Conservation (phyloP, 78 protist species). For the Dictyostelium citrinum region DNA sequence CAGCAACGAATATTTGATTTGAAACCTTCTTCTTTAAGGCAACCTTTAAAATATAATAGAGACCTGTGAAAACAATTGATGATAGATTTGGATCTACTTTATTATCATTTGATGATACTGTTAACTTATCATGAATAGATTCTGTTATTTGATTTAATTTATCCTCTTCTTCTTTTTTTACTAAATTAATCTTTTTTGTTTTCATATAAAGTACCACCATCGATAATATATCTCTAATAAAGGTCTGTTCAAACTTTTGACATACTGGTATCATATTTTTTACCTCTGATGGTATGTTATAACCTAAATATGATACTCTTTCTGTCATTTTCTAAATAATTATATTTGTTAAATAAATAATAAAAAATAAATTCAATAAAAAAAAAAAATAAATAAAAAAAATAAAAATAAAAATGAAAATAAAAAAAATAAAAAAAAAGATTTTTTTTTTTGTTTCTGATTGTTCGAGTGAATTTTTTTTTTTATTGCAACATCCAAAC, state of each 20-base stretch:
- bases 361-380: neutral
- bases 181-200: constrained; percentile 22
- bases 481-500: too few relatives aligned
- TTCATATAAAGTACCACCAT: constrained; percentile 31
- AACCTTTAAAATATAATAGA: constrained; percentile 41
- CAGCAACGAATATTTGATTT: constrained; percentile 1
- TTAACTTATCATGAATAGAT: constrained; percentile 19
- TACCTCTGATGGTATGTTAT: constrained; percentile 54
- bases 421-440: too few relatives aligned
- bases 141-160: constrained; percentile 23
- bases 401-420: neutral
- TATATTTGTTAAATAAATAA: neutral
- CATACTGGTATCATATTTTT: constrained; percentile 23
- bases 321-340: constrained; percentile 5
- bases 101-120: neutral
- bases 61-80: constrained; percentile 58
- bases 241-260: constrained; percentile 26
- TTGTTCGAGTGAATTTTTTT: too few relatives aligned
- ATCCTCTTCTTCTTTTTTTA: constrained; percentile 10
- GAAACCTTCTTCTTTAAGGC: constrained; percentile 29
- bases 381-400: neutral
- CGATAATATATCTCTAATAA: constrained; percentile 33
- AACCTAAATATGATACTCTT: constrained; percentile 51
- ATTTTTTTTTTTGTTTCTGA: too few relatives aligned
- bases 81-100: neutral